These are phyloP conservation scores for Lipomyces japonicus DNA, from an alignment of 805 yeast species.

Conservation along the genomic window DNA sequence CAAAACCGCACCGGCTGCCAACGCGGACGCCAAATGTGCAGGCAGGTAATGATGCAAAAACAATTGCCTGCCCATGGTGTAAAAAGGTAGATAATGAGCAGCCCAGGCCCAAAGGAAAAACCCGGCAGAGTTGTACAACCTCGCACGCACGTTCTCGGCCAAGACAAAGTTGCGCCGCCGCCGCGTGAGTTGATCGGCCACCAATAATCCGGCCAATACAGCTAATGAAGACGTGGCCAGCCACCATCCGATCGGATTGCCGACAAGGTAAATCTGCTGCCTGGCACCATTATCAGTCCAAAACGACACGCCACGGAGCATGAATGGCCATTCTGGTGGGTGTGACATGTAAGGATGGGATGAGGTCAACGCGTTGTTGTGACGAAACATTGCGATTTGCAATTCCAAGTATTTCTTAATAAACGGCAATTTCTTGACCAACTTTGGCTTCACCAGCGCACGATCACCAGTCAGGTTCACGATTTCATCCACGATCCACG, in stretches of 20 bases:
- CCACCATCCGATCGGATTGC: constrained; percentile 92
- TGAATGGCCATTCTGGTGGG: constrained; percentile 88
- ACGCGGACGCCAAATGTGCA: constrained; percentile 84
- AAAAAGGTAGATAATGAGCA: constrained; percentile 86
- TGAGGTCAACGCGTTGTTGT: constrained; percentile 79
- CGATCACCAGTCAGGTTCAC: constrained; percentile 60
- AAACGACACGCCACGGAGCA: constrained; percentile 88
- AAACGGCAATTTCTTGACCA: constrained; percentile 63
- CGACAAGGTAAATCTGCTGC: constrained; percentile 82
- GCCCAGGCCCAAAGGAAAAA: constrained; percentile 84
- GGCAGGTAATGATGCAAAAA: constrained; percentile 93
- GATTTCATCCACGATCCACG: constrained; percentile 75
- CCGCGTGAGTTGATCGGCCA: constrained; percentile 72
- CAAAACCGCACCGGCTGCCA: constrained; percentile 73
- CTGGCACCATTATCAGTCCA: constrained; percentile 73
- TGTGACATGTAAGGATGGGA: constrained; percentile 95
- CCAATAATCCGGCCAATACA: constrained; percentile 57
- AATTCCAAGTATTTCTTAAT: constrained; percentile 84
- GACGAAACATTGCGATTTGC: constrained; percentile 84
- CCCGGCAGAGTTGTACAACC: constrained; percentile 73
- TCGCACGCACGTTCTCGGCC: constrained; percentile 58
- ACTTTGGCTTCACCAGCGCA: constrained; percentile 56
- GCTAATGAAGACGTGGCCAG: constrained; percentile 63
- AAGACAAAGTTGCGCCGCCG: constrained; percentile 65
- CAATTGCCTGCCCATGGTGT: constrained; percentile 85